Evolutionary conservation across 169 alveolate genomes (phyloP).

Genomic region (Fabrea salina): DNA sequence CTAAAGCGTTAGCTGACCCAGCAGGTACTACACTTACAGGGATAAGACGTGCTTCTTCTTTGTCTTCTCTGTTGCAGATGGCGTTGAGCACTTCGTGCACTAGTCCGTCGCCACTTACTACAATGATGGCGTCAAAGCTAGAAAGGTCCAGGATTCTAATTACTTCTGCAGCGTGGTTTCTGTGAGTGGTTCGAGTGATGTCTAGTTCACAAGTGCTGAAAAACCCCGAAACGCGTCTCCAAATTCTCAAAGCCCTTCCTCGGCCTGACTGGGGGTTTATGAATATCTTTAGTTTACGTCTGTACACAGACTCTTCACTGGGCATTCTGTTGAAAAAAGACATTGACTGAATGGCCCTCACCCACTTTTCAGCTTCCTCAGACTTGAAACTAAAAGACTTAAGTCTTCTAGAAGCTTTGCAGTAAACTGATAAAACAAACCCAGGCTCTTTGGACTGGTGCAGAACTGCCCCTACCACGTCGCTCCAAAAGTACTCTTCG

Average conservation of each 20-base stretch:
- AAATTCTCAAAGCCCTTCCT: conserved; percentile 2
- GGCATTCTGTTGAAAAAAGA: not conserved
- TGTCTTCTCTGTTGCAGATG: conserved; percentile 38
- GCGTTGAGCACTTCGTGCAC: conserved; percentile 70
- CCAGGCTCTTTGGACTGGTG: too few relatives aligned
- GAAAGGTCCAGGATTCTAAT: not conserved
- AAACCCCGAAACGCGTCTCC: not conserved
- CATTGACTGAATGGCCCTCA: not conserved
- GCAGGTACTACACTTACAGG: conserved; percentile 59
- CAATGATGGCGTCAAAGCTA: conserved; percentile 51
- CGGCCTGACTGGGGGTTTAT: conserved; percentile 20
- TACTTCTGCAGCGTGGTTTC: conserved; percentile 27
- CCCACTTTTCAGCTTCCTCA: not conserved
- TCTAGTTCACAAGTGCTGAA: not conserved
- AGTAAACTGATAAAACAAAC: too few relatives aligned
- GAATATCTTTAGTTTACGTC: not conserved
- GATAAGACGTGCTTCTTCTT: not conserved
- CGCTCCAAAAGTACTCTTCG: too few relatives aligned
- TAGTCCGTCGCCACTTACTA: conserved; percentile 66
- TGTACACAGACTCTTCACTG: not conserved
- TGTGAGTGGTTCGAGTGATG: not conserved
- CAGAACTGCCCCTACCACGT: too few relatives aligned
- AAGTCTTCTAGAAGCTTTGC: too few relatives aligned
- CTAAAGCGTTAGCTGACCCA: conserved; percentile 63
- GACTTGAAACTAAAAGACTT: too few relatives aligned